These are phyloP conservation scores for Saccharum hybrid DNA, from an alignment of 202 grass and related monocot species.

Conservation along the genomic window DNA sequence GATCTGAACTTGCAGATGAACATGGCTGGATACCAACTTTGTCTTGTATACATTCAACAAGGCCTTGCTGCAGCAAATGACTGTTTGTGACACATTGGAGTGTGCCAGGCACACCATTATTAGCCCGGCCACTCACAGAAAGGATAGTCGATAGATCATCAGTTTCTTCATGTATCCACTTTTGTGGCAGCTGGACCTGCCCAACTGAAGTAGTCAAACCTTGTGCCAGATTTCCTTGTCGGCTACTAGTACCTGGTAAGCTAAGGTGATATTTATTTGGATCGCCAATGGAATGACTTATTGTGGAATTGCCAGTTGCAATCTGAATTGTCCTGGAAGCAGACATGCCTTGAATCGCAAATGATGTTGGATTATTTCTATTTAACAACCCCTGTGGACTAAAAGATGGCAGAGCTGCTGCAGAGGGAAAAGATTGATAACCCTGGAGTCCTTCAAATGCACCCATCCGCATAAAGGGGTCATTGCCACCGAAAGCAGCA, in stretches of 20 bases:
- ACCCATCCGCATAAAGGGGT: conserved; percentile 72
- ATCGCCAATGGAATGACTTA: conserved; percentile 48
- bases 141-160: conserved; percentile 43
- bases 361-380: conserved; percentile 50
- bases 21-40: conserved; percentile 43
- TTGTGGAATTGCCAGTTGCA: conserved; percentile 37
- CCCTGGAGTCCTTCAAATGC: conserved; percentile 70
- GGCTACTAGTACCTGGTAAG: conserved; percentile 44
- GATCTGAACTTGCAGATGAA: conserved; percentile 41
- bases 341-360: conserved; percentile 57
- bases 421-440: conserved; percentile 61
- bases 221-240: conserved; percentile 47
- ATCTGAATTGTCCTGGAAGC: conserved; percentile 56
- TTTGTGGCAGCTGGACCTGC: conserved; percentile 54
- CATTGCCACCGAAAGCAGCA: conserved; percentile 84
- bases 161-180: conserved; percentile 56
- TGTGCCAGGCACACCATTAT: conserved; percentile 40
- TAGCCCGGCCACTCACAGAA: conserved; percentile 44
- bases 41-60: conserved; percentile 41
- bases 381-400: conserved; percentile 62
- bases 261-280: conserved; percentile 59
- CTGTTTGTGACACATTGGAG: conserved; percentile 42
- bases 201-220: conserved; percentile 46
- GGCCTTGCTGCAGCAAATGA: conserved; percentile 41
- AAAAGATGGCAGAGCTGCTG: conserved; percentile 60